phyloP scores from a whole-genome alignment of 768 basidiomycete genomes.

The Calocera viscosa region DNA sequence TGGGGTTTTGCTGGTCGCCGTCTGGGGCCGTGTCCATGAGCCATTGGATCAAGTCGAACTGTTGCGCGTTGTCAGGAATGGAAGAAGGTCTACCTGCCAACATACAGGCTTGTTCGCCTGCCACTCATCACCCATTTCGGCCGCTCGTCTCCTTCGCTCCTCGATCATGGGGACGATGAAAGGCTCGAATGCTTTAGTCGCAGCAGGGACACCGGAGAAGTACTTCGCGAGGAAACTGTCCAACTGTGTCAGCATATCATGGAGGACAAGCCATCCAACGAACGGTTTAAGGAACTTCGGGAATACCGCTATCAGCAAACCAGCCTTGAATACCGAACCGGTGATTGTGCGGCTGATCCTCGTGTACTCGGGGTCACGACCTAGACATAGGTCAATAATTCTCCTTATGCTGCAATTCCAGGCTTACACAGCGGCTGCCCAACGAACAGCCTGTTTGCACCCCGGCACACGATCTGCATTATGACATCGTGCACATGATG shows the following conservation, averaged over 20 bases:
- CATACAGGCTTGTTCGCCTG: conserved; percentile 15
- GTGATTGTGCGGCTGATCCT: conserved; percentile 27
- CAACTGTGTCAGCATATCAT: conserved; percentile 7
- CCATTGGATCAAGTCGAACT: conserved; percentile 20
- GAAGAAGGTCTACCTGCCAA: conserved; percentile 12
- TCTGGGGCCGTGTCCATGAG: conserved; percentile 17
- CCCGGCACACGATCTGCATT: too few species aligned
- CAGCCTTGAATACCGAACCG: conserved; percentile 21
- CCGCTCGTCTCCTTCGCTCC: neutral
- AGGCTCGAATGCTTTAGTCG: neutral
- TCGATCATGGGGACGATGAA: neutral
- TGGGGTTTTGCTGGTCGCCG: neutral
- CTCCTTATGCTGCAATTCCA: too few species aligned
- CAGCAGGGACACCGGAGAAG: neutral
- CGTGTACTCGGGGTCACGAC: conserved; percentile 32
- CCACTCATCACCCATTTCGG: conserved; percentile 11
- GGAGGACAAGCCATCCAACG: neutral
- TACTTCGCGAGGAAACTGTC: conserved; percentile 9
- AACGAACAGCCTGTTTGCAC: too few species aligned
- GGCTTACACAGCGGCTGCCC: too few species aligned
- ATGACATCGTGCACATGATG: too few species aligned
- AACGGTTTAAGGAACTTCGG: conserved; percentile 29
- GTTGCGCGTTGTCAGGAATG: conserved; percentile 10
- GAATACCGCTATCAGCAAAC: conserved; percentile 21
- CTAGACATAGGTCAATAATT: conserved; percentile 21